Evolutionary conservation across 116 monocot genomes (phyloP), one percentile per base, ranked within the genome.

Genomic region (Thalassia testudinum): DNA sequence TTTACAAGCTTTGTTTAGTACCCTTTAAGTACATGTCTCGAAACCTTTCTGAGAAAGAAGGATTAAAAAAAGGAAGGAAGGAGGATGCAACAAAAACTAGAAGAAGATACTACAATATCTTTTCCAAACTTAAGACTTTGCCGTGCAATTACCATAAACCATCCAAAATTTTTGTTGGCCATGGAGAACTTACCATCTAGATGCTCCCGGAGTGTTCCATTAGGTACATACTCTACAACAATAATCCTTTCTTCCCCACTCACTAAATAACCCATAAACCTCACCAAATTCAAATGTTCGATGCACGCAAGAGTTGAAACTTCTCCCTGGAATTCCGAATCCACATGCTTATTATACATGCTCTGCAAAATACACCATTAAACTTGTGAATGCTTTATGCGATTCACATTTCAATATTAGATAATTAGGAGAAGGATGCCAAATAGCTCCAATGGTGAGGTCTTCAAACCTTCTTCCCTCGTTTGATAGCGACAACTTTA

Each of bases 141-240:
- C n/a, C n/a, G n/a, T n/a, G n/a, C n/a, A n/a, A n/a, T n/a, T n/a
- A n/a, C n/a, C n/a, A n/a, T n/a, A n/a, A n/a, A n/a, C n/a, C n/a
- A n/a, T n/a, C n/a, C n/a, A n/a, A n/a, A n/a, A n/a, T n/a, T n/a
- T n/a, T n/a, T n/a, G n/a, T n/a, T n/a, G n/a, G n/a, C n/a, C n/a
- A n/a, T n/a, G n/a, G 15, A 12, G 12, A 29, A 56, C 70, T 63
- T 75, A 84, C 90, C 60, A 58, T 91, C 81, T 11, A 91, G 68
- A 66, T 91, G 91, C 52, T 85, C 81, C 51, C 91, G 61, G 21
- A 91, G 80, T 28, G 81, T 78, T 43, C 91, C 91, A 62, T 85
- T 85, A 2, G 78, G 61, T n/a, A 85, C 78, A 63, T 85, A 82
- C 40, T 91, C 91, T 0, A 78, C 66, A 42, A 85, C 71, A 21